Percentiles rank a stretch among this genome's conserved stretches.
Conservation (phyloP, 2,329 filamentous ascomycete genomes). For the Chaetomiaceae sp. region DNA sequence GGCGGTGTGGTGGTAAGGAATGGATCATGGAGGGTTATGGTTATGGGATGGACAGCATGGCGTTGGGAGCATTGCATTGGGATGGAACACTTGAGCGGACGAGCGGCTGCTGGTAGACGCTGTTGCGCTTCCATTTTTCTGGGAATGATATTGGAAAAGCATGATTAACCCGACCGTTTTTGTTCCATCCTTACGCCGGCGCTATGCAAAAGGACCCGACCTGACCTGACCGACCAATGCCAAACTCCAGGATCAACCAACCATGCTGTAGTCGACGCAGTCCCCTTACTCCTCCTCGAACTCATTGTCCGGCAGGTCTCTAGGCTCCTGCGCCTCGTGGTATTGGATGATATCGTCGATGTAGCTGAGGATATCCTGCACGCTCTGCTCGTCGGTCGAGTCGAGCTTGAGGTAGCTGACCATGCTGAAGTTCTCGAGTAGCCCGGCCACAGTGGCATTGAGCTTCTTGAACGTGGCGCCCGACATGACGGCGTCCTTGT, state of each 20-base stretch:
- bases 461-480: conserved; percentile 77
- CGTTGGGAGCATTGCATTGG: neutral
- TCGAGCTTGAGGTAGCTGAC: conserved; percentile 91
- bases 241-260: neutral
- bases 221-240: neutral
- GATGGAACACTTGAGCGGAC: no score
- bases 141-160: neutral
- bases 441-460: conserved; percentile 79
- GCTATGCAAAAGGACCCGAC: conserved; percentile 36
- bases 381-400: conserved; percentile 86
- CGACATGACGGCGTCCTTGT: conserved; percentile 68
- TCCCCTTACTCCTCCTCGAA: conserved; percentile 40
- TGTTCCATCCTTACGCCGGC: conserved; percentile 35
- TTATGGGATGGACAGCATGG: neutral
- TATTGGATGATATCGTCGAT: conserved; percentile 93
- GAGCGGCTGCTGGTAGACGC: no score
- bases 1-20: neutral
- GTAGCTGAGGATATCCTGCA: conserved; percentile 78
- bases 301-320: conserved; percentile 67
- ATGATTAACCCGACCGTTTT: neutral
- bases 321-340: conserved; percentile 88
- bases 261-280: neutral
- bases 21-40: neutral
- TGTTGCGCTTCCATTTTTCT: no score
- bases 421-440: conserved; percentile 98